Evolutionary conservation across 1,284 basidiomycete species (phyloP).

Genomic region (Boletus coffeatus): DNA sequence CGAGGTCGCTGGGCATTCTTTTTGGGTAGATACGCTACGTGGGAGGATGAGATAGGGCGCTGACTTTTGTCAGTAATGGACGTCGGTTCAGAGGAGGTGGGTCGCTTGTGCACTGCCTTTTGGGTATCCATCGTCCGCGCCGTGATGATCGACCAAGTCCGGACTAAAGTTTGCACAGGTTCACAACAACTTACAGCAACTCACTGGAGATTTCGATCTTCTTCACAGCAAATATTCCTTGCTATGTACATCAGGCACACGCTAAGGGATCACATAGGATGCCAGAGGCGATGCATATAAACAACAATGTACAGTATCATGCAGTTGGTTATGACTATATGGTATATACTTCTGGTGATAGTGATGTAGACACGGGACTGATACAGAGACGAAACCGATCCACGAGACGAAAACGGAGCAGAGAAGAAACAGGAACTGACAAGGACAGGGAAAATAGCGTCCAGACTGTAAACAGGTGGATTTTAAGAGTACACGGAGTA

Average conservation of each 20-base stretch:
- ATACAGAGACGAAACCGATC: constrained; percentile 22
- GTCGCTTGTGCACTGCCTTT: constrained; percentile 22
- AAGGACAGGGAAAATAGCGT: background rate
- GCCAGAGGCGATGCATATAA: constrained; percentile 19
- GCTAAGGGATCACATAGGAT: constrained; percentile 4
- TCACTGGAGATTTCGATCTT: constrained; percentile 4
- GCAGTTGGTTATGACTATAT: constrained; percentile 31
- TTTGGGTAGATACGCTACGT: constrained; percentile 7
- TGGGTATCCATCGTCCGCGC: constrained; percentile 6
- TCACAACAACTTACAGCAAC: constrained; percentile 2
- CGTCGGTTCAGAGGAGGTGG: constrained; percentile 13
- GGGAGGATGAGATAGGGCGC: constrained; percentile 22
- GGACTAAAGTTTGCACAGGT: constrained; percentile 1
- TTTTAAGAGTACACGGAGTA: background rate
- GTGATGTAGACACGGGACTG: constrained; percentile 20
- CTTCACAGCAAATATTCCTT: constrained; percentile 2
- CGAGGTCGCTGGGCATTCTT: constrained; percentile 44
- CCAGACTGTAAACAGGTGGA: background rate
- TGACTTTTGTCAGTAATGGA: constrained; percentile 27
- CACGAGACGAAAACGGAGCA: constrained; percentile 11
- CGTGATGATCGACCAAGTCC: constrained; percentile 15
- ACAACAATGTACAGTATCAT: constrained; percentile 33
- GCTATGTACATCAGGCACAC: constrained; percentile 25
- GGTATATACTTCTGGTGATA: constrained; percentile 31
- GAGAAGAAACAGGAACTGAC: background rate